phyloP scores from a whole-genome alignment of 768 basidiomycete species.

The Russula olivacea region DNA sequence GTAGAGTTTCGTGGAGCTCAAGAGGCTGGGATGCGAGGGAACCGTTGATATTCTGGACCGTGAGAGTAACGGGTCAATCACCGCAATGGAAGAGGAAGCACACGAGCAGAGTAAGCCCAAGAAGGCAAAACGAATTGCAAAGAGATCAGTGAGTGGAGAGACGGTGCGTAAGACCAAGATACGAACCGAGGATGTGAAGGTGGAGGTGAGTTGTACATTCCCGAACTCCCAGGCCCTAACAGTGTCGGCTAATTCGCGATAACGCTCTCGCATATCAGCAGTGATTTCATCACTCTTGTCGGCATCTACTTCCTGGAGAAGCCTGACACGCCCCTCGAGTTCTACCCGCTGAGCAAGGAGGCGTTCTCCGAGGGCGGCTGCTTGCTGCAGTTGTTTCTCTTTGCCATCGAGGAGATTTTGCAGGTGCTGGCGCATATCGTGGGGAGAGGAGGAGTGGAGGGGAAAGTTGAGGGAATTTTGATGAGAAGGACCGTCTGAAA shows the following conservation, averaged over 20 bases:
- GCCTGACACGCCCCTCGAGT: conserved; percentile 80
- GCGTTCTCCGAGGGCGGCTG: conserved; percentile 88
- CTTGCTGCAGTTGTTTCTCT: conserved; percentile 87
- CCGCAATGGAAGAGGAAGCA: conserved; percentile 17
- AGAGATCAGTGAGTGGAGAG: conserved; percentile 10
- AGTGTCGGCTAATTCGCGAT: conserved; percentile 71
- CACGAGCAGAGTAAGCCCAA: conserved; percentile 7
- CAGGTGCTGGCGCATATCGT: conserved; percentile 37
- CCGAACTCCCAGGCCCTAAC: conserved; percentile 72
- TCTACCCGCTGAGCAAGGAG: conserved; percentile 91
- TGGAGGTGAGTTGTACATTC: conserved; percentile 68
- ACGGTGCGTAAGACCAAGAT: background rate
- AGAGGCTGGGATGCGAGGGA: conserved; percentile 26
- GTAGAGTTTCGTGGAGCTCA: conserved; percentile 43
- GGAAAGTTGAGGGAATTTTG: conserved; percentile 10
- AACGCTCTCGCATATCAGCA: conserved; percentile 61
- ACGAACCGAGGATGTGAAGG: conserved; percentile 62
- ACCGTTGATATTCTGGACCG: conserved; percentile 29
- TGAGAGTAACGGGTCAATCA: conserved; percentile 12
- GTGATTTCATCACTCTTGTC: conserved; percentile 62
- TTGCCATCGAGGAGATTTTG: conserved; percentile 74
- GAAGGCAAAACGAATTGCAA: conserved; percentile 22
- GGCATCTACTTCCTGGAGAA: conserved; percentile 65
- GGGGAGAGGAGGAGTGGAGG: conserved; percentile 23
- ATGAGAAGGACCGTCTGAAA: conserved; percentile 30